A percentile compares a stretch with the other conserved stretches of the same genome.
Evolutionary conservation across 805 yeast genomes (phyloP).

Genomic region (Teunomyces kruisii): DNA sequence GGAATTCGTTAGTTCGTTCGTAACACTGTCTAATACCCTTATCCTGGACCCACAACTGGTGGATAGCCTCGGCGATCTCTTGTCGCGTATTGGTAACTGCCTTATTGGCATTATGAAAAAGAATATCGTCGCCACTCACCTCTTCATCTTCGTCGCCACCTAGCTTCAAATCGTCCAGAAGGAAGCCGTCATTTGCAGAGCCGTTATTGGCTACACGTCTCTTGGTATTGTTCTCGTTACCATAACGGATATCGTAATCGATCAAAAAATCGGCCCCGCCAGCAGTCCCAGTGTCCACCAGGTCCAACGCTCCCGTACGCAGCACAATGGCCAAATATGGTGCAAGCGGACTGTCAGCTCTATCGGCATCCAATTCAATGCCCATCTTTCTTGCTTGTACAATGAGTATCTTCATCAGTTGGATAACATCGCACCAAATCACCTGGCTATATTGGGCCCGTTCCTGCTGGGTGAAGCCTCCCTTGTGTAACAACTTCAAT

Average conservation of each 20-base stretch:
- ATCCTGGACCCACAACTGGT: constrained; percentile 67
- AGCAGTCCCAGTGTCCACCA: constrained; percentile 63
- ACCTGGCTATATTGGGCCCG: constrained; percentile 78
- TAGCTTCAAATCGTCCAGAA: background rate
- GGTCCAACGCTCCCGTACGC: constrained; percentile 57
- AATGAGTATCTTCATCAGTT: constrained; percentile 73
- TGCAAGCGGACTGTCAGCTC: constrained; percentile 41
- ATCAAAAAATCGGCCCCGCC: constrained; percentile 64
- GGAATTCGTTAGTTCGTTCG: constrained; percentile 69
- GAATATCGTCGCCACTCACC: constrained; percentile 4
- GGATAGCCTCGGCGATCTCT: constrained; percentile 72
- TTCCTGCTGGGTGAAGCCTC: constrained; percentile 80
- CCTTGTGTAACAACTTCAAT: constrained; percentile 78
- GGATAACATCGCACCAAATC: constrained; percentile 90
- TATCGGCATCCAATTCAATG: constrained; percentile 66
- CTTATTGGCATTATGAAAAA: background rate
- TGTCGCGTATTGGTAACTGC: constrained; percentile 23
- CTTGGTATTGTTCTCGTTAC: constrained; percentile 52
- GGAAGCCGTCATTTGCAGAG: constrained; percentile 9
- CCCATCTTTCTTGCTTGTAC: constrained; percentile 70
- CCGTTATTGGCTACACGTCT: constrained; percentile 60
- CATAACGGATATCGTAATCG: constrained; percentile 63
- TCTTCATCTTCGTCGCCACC: background rate
- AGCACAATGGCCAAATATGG: constrained; percentile 50
- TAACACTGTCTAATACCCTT: constrained; percentile 62